A percentile compares a stretch with the other conserved stretches of the same genome.
phyloP scores from a whole-genome alignment of 2,329 filamentous ascomycete genomes.

The Trichoderma breve region DNA sequence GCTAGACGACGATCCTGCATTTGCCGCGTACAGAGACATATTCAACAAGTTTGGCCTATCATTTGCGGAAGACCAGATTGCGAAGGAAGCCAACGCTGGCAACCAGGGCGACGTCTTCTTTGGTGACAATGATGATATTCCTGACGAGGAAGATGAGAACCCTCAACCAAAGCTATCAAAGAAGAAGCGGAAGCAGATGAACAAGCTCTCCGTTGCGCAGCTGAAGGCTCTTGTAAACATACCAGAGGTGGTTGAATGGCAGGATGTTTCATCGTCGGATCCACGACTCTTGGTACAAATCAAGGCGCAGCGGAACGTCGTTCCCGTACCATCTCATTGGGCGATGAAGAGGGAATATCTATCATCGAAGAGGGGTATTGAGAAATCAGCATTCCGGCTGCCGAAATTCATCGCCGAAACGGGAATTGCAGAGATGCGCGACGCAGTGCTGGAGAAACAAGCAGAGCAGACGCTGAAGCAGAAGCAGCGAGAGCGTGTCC shows the following conservation, averaged over 20 bases:
- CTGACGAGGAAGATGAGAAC: constrained; percentile 75
- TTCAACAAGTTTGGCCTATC: constrained; percentile 74
- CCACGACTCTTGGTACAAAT: constrained; percentile 88
- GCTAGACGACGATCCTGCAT: constrained; percentile 69
- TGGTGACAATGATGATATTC: constrained; percentile 81
- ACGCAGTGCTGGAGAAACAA: constrained; percentile 93
- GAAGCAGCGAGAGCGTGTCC: constrained; percentile 90
- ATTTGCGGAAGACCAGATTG: constrained; percentile 60
- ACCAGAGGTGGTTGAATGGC: constrained; percentile 96
- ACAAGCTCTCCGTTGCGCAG: constrained; percentile 90
- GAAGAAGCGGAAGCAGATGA: constrained; percentile 88
- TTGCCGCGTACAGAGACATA: constrained; percentile 78
- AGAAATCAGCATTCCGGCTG: constrained; percentile 88
- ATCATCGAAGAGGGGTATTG: constrained; percentile 93
- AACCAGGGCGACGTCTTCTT: constrained; percentile 86
- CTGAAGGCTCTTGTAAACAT: constrained; percentile 88
- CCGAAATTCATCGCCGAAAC: constrained; percentile 98
- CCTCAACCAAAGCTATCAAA: constrained; percentile 76
- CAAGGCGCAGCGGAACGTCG: constrained; percentile 91
- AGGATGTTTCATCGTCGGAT: constrained; percentile 87
- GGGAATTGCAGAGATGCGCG: constrained; percentile 96
- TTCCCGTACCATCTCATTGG: constrained; percentile 93
- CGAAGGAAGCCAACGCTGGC: constrained; percentile 62
- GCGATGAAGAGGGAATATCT: constrained; percentile 94
- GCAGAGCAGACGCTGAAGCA: constrained; percentile 89